Percentiles rank a stretch among this genome's conserved stretches.
Evolutionary conservation across 192 early-diverging fungal genomes (phyloP).

Genomic region (Pilobolus umbonatus): DNA sequence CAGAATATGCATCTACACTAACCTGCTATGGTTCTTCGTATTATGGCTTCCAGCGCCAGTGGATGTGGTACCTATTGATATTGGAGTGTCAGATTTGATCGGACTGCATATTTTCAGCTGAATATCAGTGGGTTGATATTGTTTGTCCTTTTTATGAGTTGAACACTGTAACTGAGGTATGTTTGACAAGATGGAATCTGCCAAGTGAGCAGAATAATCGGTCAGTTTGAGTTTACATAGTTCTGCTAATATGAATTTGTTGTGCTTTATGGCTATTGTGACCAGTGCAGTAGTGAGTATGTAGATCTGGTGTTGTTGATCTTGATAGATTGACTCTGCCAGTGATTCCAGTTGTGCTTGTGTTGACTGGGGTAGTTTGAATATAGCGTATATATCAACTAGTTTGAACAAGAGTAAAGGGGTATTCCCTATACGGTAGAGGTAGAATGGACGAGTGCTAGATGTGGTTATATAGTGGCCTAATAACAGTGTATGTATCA

Average conservation of each 20-base stretch:
- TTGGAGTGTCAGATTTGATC: constrained; percentile 4
- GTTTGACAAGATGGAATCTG: constrained; percentile 3
- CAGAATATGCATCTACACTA: too few relatives aligned
- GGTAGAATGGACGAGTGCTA: constrained; percentile 2
- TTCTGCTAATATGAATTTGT: constrained; percentile 8
- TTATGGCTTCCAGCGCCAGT: constrained; percentile 20
- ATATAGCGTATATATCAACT: constrained; percentile 4
- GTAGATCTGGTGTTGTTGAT: not conserved
- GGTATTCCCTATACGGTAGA: constrained; percentile 4
- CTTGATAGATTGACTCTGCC: not conserved
- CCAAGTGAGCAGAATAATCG: constrained; percentile 7
- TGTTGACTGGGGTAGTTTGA: constrained; percentile 4
- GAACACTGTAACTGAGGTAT: not conserved
- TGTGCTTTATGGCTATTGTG: constrained; percentile 5
- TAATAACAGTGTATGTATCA: constrained; percentile 8
- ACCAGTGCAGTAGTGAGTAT: not conserved
- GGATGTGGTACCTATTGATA: constrained; percentile 30
- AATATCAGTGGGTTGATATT: constrained; percentile 1
- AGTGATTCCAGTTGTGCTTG: not conserved
- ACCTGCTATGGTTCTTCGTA: constrained; percentile 8
- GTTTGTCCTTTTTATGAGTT: not conserved
- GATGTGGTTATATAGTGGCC: constrained; percentile 2
- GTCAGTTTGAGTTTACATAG: constrained; percentile 7
- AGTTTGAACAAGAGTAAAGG: constrained; percentile 9
- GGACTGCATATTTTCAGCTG: not conserved